Conservation (phyloP, 1,139 yeast species). For the Scheffersomyces titani region DNA sequence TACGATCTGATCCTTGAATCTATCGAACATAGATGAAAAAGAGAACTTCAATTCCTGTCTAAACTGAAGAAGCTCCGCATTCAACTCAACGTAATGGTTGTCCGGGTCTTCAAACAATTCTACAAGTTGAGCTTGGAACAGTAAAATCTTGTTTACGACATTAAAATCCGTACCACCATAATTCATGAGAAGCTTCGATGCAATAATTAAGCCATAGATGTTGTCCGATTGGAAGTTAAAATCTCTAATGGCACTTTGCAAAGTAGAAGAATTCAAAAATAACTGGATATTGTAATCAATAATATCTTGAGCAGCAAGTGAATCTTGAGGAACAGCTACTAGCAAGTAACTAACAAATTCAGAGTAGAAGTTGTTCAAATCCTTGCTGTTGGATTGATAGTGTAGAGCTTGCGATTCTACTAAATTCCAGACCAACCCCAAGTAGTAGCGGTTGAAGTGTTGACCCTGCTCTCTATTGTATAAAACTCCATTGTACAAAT, state of each 20-base stretch:
- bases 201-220: conserved; percentile 33
- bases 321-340: conserved; percentile 6
- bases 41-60: conserved; percentile 20
- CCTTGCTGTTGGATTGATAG: conserved; percentile 19
- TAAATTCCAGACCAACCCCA: conserved; percentile 34
- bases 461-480: conserved; percentile 19
- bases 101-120: conserved; percentile 56
- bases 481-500: conserved; percentile 33
- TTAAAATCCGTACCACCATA: conserved; percentile 11
- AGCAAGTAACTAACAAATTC: conserved; percentile 28
- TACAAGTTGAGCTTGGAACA: conserved; percentile 42
- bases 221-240: conserved; percentile 36
- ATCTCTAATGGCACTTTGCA: conserved; percentile 25
- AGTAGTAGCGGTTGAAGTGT: conserved; percentile 30
- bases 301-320: conserved; percentile 5
- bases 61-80: conserved; percentile 33
- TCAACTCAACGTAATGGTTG: conserved; percentile 44
- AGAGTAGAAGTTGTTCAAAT: conserved; percentile 34
- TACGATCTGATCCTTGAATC: conserved; percentile 4
- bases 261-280: conserved; percentile 32
- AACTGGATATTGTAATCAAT: conserved; percentile 16
- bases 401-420: conserved; percentile 36
- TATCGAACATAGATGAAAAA: conserved; percentile 15
- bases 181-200: conserved; percentile 26
- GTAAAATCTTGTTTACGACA: conserved; percentile 22